Conservation (phyloP, 2,329 filamentous ascomycete genomes). For the Tolypocladium cylindrosporum region DNA sequence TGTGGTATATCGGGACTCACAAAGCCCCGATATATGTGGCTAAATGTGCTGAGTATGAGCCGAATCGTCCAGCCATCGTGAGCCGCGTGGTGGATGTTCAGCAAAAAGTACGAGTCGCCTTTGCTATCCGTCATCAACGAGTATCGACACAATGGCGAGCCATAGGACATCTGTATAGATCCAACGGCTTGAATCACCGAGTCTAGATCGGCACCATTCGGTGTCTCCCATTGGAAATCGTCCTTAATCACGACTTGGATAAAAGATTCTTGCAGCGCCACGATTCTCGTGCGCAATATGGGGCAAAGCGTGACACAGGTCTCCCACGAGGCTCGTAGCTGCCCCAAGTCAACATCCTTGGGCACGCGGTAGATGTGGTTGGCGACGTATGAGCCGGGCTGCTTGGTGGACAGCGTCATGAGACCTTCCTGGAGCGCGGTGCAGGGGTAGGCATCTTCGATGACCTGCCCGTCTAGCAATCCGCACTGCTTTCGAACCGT, state of each 20-base stretch:
- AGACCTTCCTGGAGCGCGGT: too few relatives aligned
- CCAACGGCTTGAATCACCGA: neutral
- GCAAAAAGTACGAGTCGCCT: neutral
- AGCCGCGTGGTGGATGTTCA: constrained; percentile 13
- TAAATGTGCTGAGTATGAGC: constrained; percentile 3
- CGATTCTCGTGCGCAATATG: constrained; percentile 2
- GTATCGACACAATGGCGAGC: neutral
- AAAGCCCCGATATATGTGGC: neutral
- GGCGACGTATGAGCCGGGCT: too few relatives aligned
- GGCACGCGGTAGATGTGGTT: too few relatives aligned
- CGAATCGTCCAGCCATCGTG: constrained; percentile 15
- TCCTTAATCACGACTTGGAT: constrained; percentile 2
- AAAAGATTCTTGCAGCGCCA: neutral
- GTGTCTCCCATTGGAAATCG: neutral
- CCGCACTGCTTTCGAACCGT: neutral
- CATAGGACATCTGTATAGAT: neutral
- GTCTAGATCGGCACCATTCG: neutral
- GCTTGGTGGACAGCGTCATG: too few relatives aligned
- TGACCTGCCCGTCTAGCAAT: neutral
- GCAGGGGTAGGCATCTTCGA: neutral
- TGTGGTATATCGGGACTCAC: too few relatives aligned
- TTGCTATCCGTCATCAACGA: neutral
- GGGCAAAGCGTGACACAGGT: neutral
- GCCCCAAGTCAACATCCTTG: too few relatives aligned
- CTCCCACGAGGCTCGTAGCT: constrained; percentile 6